Conservation (phyloP, 805 yeast genomes). For the Candida xyloterini region DNA sequence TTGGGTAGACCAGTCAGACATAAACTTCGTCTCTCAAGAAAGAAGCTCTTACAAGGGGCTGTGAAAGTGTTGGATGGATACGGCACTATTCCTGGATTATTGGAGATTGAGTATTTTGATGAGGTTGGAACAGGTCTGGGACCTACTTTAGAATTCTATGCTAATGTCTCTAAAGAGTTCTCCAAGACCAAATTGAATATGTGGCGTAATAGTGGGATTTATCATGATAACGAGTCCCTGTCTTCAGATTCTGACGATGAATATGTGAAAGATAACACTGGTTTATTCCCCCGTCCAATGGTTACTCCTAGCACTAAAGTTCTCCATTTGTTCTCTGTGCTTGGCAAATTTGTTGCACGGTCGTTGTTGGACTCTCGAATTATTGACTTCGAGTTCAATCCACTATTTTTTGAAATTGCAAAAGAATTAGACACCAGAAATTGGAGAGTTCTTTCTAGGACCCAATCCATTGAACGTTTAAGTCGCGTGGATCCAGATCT, state of each 20-base stretch:
- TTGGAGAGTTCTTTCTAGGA: conserved; percentile 9
- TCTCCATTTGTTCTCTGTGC: conserved; percentile 52
- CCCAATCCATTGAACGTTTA: conserved; percentile 37
- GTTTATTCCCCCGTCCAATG: conserved; percentile 73
- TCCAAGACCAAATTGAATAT: conserved; percentile 50
- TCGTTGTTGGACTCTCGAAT: conserved; percentile 85
- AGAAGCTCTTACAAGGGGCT: conserved; percentile 69
- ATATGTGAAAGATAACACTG: conserved; percentile 33
- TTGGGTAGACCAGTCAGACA: conserved; percentile 77
- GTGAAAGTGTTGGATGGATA: conserved; percentile 71
- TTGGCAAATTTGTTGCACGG: conserved; percentile 85
- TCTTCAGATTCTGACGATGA: conserved; percentile 12
- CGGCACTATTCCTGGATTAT: conserved; percentile 73
- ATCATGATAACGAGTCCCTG: conserved; percentile 1
- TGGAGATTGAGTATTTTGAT: conserved; percentile 83
- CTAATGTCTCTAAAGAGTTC: conserved; percentile 75
- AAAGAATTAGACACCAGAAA: conserved; percentile 27
- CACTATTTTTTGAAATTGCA: conserved; percentile 64
- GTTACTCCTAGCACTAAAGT: conserved; percentile 33
- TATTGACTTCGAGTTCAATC: conserved; percentile 76
- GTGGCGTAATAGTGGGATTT: conserved; percentile 57
- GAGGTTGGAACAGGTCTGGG: conserved; percentile 98
- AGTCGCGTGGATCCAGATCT: conserved; percentile 54
- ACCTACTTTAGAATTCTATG: conserved; percentile 91
- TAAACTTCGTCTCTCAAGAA: conserved; percentile 74